Conservation (phyloP, 192 early-diverging fungal genomes). For the Podila minutissima region DNA sequence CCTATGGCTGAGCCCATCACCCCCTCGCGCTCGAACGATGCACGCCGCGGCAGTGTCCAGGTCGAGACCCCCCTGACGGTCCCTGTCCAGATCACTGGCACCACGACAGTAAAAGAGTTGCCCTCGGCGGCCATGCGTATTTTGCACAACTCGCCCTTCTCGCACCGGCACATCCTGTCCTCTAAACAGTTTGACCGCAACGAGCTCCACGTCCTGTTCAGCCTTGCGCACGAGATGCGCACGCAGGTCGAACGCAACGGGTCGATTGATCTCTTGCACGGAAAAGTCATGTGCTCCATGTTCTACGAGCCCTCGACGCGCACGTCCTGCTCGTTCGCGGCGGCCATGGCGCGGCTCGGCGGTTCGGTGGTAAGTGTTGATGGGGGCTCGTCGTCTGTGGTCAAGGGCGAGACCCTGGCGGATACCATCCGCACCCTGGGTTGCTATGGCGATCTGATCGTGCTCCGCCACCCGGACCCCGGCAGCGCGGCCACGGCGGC, state of each 20-base stretch:
- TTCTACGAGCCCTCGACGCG: conserved; percentile 98
- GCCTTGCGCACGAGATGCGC: conserved; percentile 97
- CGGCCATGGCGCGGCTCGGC: conserved; percentile 96
- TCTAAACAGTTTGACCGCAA: conserved; percentile 93
- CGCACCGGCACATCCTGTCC: conserved; percentile 90
- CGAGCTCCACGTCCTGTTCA: conserved; percentile 95
- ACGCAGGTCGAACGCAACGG: conserved; percentile 92
- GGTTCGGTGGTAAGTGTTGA: conserved; percentile 91
- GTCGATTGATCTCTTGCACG: conserved; percentile 82
- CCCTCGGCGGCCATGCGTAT: conserved; percentile 47
- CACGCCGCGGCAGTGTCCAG: conserved; percentile 27
- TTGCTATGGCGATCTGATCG: conserved; percentile 92
- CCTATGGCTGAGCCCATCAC: conserved; percentile 16
- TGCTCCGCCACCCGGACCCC: conserved; percentile 92
- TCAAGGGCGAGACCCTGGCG: conserved; percentile 95
- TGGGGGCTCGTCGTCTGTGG: conserved; percentile 86
- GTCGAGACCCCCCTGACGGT: conserved; percentile 8
- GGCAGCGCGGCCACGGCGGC: conserved; percentile 86
- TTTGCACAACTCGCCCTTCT: conserved; percentile 84
- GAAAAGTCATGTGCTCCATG: conserved; percentile 92
- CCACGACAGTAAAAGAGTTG: conserved; percentile 4
- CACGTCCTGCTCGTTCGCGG: conserved; percentile 92
- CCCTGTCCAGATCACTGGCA: conserved; percentile 9
- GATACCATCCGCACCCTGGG: conserved; percentile 96
- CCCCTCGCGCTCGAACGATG: conserved; percentile 15